These are phyloP conservation scores for Malassezia globosa DNA, from an alignment of 1,284 basidiomycete species.

Conservation along the genomic window DNA sequence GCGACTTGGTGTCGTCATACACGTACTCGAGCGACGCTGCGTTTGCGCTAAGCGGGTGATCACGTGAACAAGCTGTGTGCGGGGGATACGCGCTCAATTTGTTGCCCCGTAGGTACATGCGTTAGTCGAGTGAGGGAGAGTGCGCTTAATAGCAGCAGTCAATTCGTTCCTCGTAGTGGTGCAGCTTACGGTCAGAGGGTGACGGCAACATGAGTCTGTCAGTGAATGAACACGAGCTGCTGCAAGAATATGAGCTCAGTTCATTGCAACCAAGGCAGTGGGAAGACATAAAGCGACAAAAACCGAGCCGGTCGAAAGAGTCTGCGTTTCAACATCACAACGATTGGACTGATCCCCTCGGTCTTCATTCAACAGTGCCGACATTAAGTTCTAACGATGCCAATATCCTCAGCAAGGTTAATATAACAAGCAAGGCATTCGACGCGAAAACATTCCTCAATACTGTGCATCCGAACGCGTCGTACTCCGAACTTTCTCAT, in stretches of 20 bases:
- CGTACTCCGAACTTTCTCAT: conserved; percentile 71
- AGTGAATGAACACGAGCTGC: conserved; percentile 41
- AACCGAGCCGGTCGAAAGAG: not conserved
- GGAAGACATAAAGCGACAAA: conserved; percentile 23
- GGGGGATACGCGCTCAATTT: no score
- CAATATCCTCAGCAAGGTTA: conserved; percentile 27
- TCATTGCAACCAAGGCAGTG: conserved; percentile 45
- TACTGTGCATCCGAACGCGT: conserved; percentile 84
- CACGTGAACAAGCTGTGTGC: no score
- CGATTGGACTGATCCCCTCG: conserved; percentile 45
- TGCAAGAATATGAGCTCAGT: conserved; percentile 48
- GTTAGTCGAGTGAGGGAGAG: no score
- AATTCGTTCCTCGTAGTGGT: not conserved
- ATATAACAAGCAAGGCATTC: conserved; percentile 73
- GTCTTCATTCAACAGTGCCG: conserved; percentile 50
- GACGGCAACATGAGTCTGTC: conserved; percentile 18
- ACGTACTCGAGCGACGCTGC: no score
- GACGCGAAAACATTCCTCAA: conserved; percentile 88
- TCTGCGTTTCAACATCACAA: conserved; percentile 12
- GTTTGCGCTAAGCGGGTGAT: no score
- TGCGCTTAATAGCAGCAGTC: no score
- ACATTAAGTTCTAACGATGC: conserved; percentile 22
- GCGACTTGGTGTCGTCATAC: no score
- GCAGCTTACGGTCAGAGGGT: not conserved
- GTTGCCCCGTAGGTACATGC: no score